Evolutionary conservation across 352 stramenopile species (phyloP), one percentile per base, ranked within the genome.

Genomic region (Paralagenidium karlingii): DNA sequence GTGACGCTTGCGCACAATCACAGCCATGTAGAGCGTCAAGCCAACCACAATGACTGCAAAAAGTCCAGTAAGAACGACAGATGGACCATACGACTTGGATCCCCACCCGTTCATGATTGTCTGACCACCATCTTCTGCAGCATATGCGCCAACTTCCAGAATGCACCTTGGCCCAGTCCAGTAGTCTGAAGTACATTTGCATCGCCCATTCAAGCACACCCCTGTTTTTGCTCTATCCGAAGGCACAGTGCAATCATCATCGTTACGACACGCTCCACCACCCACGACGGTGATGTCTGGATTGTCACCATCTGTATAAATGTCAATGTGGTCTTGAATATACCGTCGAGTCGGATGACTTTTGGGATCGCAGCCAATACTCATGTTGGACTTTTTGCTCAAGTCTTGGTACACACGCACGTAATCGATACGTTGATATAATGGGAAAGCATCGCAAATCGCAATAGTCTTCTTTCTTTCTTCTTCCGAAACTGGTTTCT

Each of bases 151-250:
- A n/a, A n/a, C n/a, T n/a, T n/a, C n/a, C n/a, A n/a, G n/a, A n/a
- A n/a, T n/a, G n/a, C n/a, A n/a, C n/a, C n/a, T n/a, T n/a, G n/a
- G n/a, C n/a, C n/a, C n/a, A n/a, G n/a, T n/a, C n/a, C n/a, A n/a
- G n/a, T n/a, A n/a, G n/a, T n/a, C n/a, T n/a, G n/a, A n/a, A n/a
- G n/a, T n/a, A 34, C 74, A 85, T 9, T 49, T 34, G 38, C 74
- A 88, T 1, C 68, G 63, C 11, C 51, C 56, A 11, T 77, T 69
- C 9, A 66, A 55, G 31, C 73, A 86, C 8, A 40, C 61, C 9
- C 70, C 74, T 2, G 68, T 82, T 34, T 60, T 56, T 49, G 82
- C 73, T 45, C 50, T 40, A n/a, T 49, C 58, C 39, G 28, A 70
- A 1, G 61, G 53, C 4, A 53, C 26, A 24, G 47, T 45, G 13